Conservation (phyloP, 164 flowering plant species). For the Malania oleifera region DNA sequence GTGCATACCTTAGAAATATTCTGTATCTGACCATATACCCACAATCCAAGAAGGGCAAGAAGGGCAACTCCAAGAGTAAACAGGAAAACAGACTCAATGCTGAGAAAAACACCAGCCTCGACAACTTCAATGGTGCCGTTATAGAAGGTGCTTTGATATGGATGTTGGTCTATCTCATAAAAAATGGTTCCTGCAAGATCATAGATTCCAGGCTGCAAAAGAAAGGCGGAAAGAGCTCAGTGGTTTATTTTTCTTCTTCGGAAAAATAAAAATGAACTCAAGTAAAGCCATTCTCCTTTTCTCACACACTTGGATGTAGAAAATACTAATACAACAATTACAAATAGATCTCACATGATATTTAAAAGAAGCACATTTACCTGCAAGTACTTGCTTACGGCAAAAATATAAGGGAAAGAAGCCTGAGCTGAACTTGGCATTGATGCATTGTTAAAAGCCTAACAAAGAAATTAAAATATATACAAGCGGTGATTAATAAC, state of each 20-base stretch:
- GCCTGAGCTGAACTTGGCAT: slow-evolving; percentile 78
- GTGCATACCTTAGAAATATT: slow-evolving; percentile 63
- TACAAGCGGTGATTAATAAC: too few relatives aligned
- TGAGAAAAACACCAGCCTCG: slow-evolving; percentile 70
- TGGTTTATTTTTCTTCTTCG: too few relatives aligned
- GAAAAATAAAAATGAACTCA: too few relatives aligned
- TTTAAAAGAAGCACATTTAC: slow-evolving; percentile 24
- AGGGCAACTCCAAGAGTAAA: slow-evolving; percentile 71
- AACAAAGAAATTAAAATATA: too few relatives aligned
- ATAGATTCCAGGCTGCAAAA: slow-evolving; percentile 76
- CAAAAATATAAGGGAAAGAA: slow-evolving; percentile 74
- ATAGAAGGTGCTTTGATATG: slow-evolving; percentile 70
- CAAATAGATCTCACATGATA: not conserved
- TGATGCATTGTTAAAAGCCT: slow-evolving; percentile 74
- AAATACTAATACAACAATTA: not conserved
- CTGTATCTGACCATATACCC: slow-evolving; percentile 66
- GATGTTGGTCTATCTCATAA: slow-evolving; percentile 81
- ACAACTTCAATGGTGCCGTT: slow-evolving; percentile 95
- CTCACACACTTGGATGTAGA: not conserved
- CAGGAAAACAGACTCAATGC: slow-evolving; percentile 81
- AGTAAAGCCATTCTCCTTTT: too few relatives aligned
- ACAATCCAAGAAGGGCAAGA: slow-evolving; percentile 58
- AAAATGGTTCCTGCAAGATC: slow-evolving; percentile 89
- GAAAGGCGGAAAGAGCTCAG: slow-evolving; percentile 7
- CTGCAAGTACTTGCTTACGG: slow-evolving; percentile 91